Percentiles rank a stretch among this genome's conserved stretches.
These are phyloP conservation scores for Nitzschia sp. DNA, from an alignment of 108 stramenopile species.

Conservation along the genomic window DNA sequence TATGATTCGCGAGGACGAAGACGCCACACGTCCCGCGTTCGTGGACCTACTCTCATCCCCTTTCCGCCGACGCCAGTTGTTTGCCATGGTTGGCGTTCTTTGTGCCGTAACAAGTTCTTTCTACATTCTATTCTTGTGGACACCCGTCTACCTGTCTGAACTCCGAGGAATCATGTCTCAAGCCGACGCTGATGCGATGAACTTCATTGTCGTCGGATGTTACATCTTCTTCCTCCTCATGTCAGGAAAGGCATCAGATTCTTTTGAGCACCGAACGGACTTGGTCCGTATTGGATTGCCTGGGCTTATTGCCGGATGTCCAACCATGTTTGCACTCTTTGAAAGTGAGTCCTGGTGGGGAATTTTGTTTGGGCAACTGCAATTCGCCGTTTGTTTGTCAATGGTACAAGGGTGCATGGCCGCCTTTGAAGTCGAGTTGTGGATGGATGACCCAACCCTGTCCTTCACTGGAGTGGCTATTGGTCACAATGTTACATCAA, in stretches of 20 bases:
- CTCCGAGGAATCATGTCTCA: constrained; percentile 57
- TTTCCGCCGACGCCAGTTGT: constrained; percentile 60
- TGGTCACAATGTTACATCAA: constrained; percentile 58
- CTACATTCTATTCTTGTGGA: constrained; percentile 62
- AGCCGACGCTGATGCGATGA: constrained; percentile 55
- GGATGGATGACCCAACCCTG: constrained; percentile 70
- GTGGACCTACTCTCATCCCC: constrained; percentile 52
- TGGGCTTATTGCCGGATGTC: constrained; percentile 53
- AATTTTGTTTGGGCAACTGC: constrained; percentile 51
- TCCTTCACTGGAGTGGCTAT: constrained; percentile 69
- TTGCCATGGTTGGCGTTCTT: constrained; percentile 57
- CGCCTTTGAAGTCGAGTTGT: constrained; percentile 68
- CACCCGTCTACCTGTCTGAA: constrained; percentile 62
- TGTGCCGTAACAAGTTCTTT: constrained; percentile 48
- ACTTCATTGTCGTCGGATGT: constrained; percentile 51
- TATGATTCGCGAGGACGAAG: constrained; percentile 45
- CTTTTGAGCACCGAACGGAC: constrained; percentile 57
- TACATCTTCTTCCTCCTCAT: constrained; percentile 53
- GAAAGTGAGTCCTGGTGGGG: constrained; percentile 56
- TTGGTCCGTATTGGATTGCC: constrained; percentile 59
- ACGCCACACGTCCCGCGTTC: constrained; percentile 37
- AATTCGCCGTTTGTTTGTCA: constrained; percentile 46
- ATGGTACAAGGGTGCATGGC: constrained; percentile 62
- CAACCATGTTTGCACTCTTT: constrained; percentile 67
- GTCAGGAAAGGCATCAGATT: constrained; percentile 49